Percentiles rank a stretch among this genome's conserved stretches.
Evolutionary conservation across 176 grass and related monocot species (phyloP).

Genomic region (Tillandsia leiboldiana): DNA sequence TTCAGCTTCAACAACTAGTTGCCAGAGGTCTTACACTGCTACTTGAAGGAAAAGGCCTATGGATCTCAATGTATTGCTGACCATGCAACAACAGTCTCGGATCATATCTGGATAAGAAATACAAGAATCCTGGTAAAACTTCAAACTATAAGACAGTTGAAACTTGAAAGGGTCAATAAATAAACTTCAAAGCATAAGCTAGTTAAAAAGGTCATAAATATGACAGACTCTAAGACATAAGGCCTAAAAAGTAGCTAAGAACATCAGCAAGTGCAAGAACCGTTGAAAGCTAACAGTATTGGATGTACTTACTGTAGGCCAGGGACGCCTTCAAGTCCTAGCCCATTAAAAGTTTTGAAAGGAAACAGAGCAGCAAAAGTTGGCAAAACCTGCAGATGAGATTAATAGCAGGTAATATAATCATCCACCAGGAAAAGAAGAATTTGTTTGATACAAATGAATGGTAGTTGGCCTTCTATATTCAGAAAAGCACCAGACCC

Average conservation of each 20-base stretch:
- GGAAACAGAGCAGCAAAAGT: conserved; percentile 83
- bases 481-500: no score
- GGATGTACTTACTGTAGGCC: conserved; percentile 66
- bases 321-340: conserved; percentile 54
- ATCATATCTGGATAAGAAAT: conserved; percentile 47
- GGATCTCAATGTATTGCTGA: conserved; percentile 97
- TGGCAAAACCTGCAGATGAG: conserved; percentile 61
- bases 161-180: no score
- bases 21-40: conserved; percentile 41
- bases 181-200: no score
- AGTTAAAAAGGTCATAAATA: background rate
- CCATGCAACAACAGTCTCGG: conserved; percentile 71
- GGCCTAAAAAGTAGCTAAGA: conserved; percentile 8
- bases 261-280: background rate
- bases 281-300: background rate
- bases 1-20: background rate
- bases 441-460: no score
- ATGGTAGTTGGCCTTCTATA: no score
- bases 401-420: background rate
- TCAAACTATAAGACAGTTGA: no score
- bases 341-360: conserved; percentile 37
- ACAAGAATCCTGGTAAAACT: no score
- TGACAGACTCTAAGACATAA: background rate
- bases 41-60: conserved; percentile 52
- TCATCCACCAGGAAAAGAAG: background rate